Conservation (phyloP, 2,329 filamentous ascomycete genomes). For the Colletotrichum sp. region DNA sequence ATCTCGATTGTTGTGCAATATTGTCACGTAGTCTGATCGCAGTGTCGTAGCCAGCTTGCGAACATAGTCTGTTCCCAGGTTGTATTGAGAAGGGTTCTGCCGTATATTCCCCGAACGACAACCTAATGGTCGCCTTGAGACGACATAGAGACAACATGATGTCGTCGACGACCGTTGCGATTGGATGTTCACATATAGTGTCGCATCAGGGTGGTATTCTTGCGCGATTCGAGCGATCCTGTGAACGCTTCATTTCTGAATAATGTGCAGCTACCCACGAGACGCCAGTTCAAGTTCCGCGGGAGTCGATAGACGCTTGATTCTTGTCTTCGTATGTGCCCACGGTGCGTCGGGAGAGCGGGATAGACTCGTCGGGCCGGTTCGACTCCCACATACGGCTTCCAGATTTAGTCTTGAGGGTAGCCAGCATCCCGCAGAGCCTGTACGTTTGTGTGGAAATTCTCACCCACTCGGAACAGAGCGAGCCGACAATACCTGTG, state of each 20-base stretch:
- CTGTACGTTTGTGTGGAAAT: neutral
- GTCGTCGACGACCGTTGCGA: constrained; percentile 1
- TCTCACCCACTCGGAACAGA: neutral
- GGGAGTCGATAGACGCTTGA: neutral
- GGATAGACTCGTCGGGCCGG: neutral
- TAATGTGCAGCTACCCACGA: neutral
- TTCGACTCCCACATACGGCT: neutral
- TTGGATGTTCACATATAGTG: neutral
- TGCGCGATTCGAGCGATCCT: neutral
- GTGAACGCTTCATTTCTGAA: neutral
- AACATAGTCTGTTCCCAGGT: neutral
- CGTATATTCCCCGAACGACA: neutral
- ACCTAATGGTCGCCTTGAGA: neutral
- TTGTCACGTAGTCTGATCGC: neutral
- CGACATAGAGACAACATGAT: neutral
- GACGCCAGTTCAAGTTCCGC: neutral
- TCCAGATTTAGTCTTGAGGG: neutral
- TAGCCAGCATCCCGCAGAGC: neutral
- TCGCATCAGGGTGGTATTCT: neutral
- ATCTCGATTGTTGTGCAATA: neutral
- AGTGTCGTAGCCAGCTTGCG: neutral
- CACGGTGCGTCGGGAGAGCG: neutral
- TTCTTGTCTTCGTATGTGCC: neutral
- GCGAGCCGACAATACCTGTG: neutral
- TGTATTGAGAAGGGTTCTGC: neutral